Base-by-base conservation (phyloP, 192 early-diverging fungal genomes). In the Entomortierella beljakovae region DNA sequence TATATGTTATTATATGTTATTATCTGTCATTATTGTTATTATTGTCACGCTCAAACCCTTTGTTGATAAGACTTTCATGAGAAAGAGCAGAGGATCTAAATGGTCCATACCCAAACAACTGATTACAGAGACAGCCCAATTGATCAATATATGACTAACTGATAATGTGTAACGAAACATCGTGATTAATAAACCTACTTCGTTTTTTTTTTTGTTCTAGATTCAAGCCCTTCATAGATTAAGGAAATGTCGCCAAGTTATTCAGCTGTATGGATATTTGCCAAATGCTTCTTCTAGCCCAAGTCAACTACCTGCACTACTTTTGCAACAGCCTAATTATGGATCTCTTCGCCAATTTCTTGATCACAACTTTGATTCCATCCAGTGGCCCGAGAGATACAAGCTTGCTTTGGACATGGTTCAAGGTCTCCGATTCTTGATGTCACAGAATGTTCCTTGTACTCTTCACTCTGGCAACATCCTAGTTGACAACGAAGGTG, bases 341-440 rank as follows among this genome's bases (percentile, higher is more conserved):
- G 75, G 75, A 13, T 79, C 75, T 11, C 67, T 79, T 26, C 75
- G 75, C 34, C 75, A 79, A 48, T 79, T 79, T 62, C 67, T 79
- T 49, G 67, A 70, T 49, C 75, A 79, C 33, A 54, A 70, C 53
- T 79, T 70, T 53, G 75, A 79, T 11, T 65, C 67, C 3, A 64
- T 79, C 51, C 75, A 79, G 23, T 79, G 75, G 75, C 75, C 75
- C 23, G 75, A 79, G 59, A 53, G 68, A 54, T 79, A 65, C 57
- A 79, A 79, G 49, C 56, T 79, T 2, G 75, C 67, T 29, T 51
- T 79, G 10, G 75, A 79, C 22, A 79, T 79, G 38, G 55, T 68
- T 26, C 75, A 79, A 20, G 75, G 75, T 23, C 57, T 79, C 10
- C 66, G 75, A 0, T 79, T 79, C 68, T 53, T 79, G 34, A 70